Conservation (phyloP, 2,329 filamentous ascomycete species). For the Sporothrix variecibatus region DNA sequence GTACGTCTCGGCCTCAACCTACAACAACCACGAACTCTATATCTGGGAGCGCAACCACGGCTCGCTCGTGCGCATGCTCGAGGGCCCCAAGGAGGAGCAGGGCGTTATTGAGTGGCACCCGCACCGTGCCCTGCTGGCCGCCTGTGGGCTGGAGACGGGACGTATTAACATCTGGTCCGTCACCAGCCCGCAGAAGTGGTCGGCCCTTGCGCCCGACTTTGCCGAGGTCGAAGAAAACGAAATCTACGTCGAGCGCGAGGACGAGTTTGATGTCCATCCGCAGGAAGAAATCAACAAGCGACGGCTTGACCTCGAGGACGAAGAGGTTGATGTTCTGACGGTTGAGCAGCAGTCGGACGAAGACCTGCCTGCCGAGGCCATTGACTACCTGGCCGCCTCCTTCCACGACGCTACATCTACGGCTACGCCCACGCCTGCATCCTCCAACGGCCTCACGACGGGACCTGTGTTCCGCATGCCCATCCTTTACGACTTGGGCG, state of each 20-base stretch:
- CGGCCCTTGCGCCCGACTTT: conserved; percentile 93
- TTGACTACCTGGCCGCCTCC: neutral
- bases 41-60: conserved; percentile 96
- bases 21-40: conserved; percentile 98
- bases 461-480: conserved; percentile 74
- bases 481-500: conserved; percentile 86
- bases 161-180: conserved; percentile 97
- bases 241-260: conserved; percentile 91
- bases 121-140: conserved; percentile 79
- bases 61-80: conserved; percentile 92
- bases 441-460: conserved; percentile 10
- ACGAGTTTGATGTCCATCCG: conserved; percentile 97
- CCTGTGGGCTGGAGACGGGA: conserved; percentile 89
- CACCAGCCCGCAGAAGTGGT: conserved; percentile 94
- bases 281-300: conserved; percentile 93
- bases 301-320: conserved; percentile 86
- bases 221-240: conserved; percentile 98
- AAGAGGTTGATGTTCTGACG: conserved; percentile 87
- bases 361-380: conserved; percentile 50
- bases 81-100: conserved; percentile 94
- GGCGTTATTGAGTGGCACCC: conserved; percentile 98
- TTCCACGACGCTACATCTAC: neutral
- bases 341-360: conserved; percentile 67
- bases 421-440: neutral
- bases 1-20: conserved; percentile 94